phyloP scores from a whole-genome alignment of 2,329 filamentous ascomycete species.

The Chrysoporthe deuterocubensis region DNA sequence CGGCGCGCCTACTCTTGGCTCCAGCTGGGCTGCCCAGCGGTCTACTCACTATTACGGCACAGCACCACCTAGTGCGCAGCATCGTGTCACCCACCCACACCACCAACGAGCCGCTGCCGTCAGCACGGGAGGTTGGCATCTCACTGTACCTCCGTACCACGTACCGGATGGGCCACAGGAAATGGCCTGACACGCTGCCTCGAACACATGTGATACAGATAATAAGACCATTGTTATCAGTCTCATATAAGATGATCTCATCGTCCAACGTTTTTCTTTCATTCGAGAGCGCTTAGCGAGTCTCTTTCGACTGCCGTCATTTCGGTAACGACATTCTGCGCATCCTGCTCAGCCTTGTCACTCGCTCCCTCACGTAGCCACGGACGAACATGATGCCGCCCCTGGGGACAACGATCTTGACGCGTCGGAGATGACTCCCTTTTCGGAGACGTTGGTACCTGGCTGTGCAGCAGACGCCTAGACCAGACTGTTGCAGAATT shows the following conservation, averaged over 20 bases:
- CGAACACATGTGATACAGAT: constrained; percentile 10
- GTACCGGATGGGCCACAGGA: background rate
- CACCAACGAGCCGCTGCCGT: background rate
- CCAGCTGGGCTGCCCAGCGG: background rate
- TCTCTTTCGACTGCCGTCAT: no score
- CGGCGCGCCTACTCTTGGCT: background rate
- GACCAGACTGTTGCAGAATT: no score
- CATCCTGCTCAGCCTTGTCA: background rate
- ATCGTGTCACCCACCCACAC: background rate
- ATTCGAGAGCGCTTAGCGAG: no score
- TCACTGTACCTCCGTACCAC: no score
- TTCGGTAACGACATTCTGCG: background rate
- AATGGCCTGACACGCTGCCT: constrained; percentile 8
- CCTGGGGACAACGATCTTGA: no score
- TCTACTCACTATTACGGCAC: background rate
- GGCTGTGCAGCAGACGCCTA: background rate
- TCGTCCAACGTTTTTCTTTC: background rate
- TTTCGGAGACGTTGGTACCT: background rate
- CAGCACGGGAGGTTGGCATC: background rate
- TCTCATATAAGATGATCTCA: constrained; percentile 1
- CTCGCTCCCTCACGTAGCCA: no score
- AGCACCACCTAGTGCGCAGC: background rate
- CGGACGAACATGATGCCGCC: no score
- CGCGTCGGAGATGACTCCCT: background rate
- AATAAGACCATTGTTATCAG: background rate